Conservation (phyloP, 1,139 yeast species). For the Blastobotrys capitulatus region DNA sequence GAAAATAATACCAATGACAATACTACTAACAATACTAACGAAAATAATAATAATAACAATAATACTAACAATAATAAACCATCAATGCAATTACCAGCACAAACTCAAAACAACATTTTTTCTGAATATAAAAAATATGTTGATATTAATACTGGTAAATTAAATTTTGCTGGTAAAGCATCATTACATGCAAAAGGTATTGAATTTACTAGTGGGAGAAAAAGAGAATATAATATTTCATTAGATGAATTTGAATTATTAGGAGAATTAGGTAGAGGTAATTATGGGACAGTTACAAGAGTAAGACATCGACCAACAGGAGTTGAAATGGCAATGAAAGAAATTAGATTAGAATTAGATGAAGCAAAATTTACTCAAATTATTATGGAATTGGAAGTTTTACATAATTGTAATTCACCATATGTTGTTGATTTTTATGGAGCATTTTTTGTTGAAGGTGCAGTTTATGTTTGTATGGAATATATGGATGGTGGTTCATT, state of each 20-base stretch:
- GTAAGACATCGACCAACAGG: conserved; percentile 94
- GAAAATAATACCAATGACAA: too few relatives aligned
- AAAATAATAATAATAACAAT: neutral
- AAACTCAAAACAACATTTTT: neutral
- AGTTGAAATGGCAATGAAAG: conserved; percentile 94
- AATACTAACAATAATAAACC: conserved; percentile 17
- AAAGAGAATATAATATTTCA: conserved; percentile 57
- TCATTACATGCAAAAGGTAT: conserved; percentile 89
- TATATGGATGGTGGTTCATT: conserved; percentile 97
- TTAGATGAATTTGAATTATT: conserved; percentile 77
- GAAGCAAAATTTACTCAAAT: conserved; percentile 89
- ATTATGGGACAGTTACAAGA: conserved; percentile 91
- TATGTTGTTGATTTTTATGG: conserved; percentile 94
- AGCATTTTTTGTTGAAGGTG: conserved; percentile 95
- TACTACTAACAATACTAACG: neutral
- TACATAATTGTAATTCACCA: conserved; percentile 86
- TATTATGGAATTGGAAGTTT: conserved; percentile 88
- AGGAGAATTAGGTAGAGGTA: conserved; percentile 90
- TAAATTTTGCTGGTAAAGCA: conserved; percentile 90
- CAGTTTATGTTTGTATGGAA: conserved; percentile 98
- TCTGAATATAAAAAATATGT: conserved; percentile 65
- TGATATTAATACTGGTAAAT: conserved; percentile 85
- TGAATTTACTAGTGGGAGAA: conserved; percentile 50
- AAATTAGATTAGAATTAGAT: conserved; percentile 85
- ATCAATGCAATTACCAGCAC: neutral